These are phyloP conservation scores for Aspergillus awamori DNA, from an alignment of 2,329 filamentous ascomycete genomes.

Conservation along the genomic window DNA sequence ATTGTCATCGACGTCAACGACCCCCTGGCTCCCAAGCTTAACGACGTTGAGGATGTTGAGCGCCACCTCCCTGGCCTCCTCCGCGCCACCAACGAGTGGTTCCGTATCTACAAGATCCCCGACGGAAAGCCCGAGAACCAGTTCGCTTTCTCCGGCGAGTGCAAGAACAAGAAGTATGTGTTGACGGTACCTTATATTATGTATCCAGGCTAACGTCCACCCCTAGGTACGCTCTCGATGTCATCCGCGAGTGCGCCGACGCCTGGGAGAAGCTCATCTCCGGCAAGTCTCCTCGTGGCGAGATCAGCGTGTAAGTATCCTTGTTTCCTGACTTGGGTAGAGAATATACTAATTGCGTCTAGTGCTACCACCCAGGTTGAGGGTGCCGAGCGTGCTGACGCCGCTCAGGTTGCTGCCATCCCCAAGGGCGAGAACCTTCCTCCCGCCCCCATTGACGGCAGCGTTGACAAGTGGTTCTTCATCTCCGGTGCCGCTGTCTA, in stretches of 20 bases:
- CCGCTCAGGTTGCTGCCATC: constrained; percentile 73
- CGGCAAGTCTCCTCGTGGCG: constrained; percentile 78
- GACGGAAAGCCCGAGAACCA: constrained; percentile 99
- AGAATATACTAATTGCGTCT: not conserved
- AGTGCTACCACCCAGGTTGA: constrained; percentile 80
- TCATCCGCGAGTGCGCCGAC: constrained; percentile 93
- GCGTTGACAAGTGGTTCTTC: constrained; percentile 99
- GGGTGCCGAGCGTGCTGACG: constrained; percentile 69
- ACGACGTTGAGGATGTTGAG: constrained; percentile 99
- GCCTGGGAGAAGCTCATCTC: constrained; percentile 96
- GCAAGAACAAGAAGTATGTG: constrained; percentile 95
- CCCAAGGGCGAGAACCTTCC: constrained; percentile 77
- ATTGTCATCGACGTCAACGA: constrained; percentile 99
- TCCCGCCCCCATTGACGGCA: constrained; percentile 88
- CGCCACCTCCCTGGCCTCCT: constrained; percentile 95
- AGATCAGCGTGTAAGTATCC: constrained; percentile 74
- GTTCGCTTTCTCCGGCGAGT: constrained; percentile 99
- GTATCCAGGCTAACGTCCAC: constrained; percentile 20
- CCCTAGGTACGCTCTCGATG: constrained; percentile 82
- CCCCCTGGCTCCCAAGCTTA: constrained; percentile 91
- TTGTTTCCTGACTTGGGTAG: not conserved
- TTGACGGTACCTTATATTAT: constrained; percentile 2
- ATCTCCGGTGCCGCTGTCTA: constrained; percentile 94
- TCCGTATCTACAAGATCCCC: constrained; percentile 99
- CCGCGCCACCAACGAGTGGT: constrained; percentile 99